Conservation (phyloP, 192 early-diverging fungal species). For the Rhizoclosmatium globosum region DNA sequence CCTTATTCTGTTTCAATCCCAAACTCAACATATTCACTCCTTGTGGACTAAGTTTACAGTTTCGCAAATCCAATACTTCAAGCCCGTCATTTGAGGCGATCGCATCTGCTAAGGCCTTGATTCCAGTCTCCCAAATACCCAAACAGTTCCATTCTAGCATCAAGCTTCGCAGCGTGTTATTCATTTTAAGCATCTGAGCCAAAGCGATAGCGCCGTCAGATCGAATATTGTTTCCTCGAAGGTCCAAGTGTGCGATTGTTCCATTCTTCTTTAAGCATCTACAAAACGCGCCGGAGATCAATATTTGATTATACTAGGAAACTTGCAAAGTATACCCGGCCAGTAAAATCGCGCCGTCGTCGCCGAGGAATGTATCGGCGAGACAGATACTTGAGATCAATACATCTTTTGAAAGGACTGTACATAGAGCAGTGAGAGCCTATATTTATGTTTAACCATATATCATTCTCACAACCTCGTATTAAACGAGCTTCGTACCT, state of each 20-base stretch:
- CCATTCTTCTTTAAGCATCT: constrained; percentile 62
- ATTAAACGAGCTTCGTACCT: background rate
- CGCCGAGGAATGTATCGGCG: constrained; percentile 63
- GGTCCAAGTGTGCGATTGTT: constrained; percentile 51
- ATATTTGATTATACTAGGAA: background rate
- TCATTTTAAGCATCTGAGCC: constrained; percentile 65
- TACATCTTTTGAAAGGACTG: constrained; percentile 46
- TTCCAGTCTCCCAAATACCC: constrained; percentile 65
- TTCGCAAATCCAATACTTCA: constrained; percentile 61
- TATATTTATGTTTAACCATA: constrained; percentile 5
- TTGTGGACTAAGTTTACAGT: constrained; percentile 65
- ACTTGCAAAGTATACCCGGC: constrained; percentile 18
- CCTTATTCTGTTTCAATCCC: constrained; percentile 57
- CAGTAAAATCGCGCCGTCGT: constrained; percentile 61
- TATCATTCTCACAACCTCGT: background rate
- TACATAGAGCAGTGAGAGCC: constrained; percentile 52
- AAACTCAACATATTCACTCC: constrained; percentile 49
- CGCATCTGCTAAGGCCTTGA: constrained; percentile 60
- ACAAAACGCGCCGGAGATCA: background rate
- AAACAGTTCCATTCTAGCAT: constrained; percentile 70
- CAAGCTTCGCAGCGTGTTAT: constrained; percentile 53
- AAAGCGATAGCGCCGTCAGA: constrained; percentile 67
- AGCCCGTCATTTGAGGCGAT: constrained; percentile 60
- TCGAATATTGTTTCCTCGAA: constrained; percentile 66
- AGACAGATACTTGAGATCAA: constrained; percentile 48